Evolutionary conservation across 495 filamentous ascomycete genomes (phyloP), one percentile per base, ranked within the genome.

Genomic region (Hypomontagnella monticulosa): DNA sequence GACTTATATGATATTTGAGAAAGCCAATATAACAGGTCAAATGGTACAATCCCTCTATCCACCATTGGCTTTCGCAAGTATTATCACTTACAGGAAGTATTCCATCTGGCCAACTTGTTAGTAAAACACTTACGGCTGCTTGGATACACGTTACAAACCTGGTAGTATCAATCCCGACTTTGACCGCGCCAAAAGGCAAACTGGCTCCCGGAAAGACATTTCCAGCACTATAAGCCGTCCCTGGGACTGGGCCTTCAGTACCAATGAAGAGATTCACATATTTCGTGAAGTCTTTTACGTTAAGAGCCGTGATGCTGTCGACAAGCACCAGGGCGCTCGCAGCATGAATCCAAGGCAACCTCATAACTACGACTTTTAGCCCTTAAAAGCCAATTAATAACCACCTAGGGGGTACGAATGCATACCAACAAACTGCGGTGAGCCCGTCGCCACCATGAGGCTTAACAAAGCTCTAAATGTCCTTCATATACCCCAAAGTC

Each of bases 171-270:
- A 88, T 83, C 10, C 89, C 89, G 18, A 90, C 76, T 53, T 90
- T 91, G 54, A 88, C 87, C 71, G 89, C 85, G 9, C 86, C 85
- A 55, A 89, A 90, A 2, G 89, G 89, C 3, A 80, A 71, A 40
- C 81, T 79, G 41, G 83, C 87, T 0, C 87, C 89, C 16, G 87
- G 85, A 70, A 91, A 89, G 66, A 88, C 84, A 63, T 91, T 89
- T 2, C 88, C 89, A 30, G 85, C 86, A 44, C 36, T 58, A 14
- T 60, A 60, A 8, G 58, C 30, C 23, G 36, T 60, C 11, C 58
- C 51, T 8, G 54, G 37, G 9, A 59, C 46, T 1, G 57, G 44
- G 7, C 64, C 64, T 15, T 62, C 57, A 8, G 64, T 63, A 23
- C 70, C 70, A 34, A 72, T 69, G 44, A 72, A 66, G 15, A 42